Evolutionary conservation across 2,329 filamentous ascomycete species (phyloP).

Genomic region (Trichoderma semiorbis): DNA sequence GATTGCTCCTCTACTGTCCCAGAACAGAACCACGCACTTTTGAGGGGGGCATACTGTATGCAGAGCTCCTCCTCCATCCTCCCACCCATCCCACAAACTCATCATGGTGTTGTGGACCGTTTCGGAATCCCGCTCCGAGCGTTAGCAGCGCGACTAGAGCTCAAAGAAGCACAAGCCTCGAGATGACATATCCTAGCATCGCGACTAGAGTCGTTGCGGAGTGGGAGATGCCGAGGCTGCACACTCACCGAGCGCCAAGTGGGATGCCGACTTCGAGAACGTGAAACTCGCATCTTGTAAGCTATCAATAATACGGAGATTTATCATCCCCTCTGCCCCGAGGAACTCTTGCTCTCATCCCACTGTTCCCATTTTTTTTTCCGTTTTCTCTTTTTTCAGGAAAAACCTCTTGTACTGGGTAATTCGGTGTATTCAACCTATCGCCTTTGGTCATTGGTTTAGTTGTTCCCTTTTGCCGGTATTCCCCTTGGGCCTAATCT

Average conservation of each 20-base stretch:
- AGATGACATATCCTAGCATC: background rate
- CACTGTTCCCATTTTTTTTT: background rate
- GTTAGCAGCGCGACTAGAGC: background rate
- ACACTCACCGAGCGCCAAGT: conserved; percentile 1
- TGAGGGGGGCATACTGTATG: background rate
- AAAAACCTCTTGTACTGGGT: background rate
- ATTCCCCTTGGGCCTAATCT: background rate
- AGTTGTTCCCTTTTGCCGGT: background rate
- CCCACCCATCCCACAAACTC: background rate
- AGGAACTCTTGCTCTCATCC: background rate
- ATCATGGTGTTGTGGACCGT: background rate
- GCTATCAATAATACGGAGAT: background rate
- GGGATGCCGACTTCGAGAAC: conserved; percentile 6
- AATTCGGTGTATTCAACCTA: background rate
- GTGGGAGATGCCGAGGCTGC: conserved; percentile 15
- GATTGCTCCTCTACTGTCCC: background rate
- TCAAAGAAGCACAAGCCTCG: background rate
- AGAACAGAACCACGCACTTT: background rate
- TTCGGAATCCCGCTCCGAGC: background rate
- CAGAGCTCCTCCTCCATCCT: background rate
- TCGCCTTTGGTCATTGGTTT: background rate
- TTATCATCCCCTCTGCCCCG: conserved; percentile 12
- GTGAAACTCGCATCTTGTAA: background rate
- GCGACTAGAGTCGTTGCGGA: background rate
- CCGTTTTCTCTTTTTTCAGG: background rate